Evolutionary conservation across 2,329 filamentous ascomycete species (phyloP).

Genomic region (Cladosporium sp.): DNA sequence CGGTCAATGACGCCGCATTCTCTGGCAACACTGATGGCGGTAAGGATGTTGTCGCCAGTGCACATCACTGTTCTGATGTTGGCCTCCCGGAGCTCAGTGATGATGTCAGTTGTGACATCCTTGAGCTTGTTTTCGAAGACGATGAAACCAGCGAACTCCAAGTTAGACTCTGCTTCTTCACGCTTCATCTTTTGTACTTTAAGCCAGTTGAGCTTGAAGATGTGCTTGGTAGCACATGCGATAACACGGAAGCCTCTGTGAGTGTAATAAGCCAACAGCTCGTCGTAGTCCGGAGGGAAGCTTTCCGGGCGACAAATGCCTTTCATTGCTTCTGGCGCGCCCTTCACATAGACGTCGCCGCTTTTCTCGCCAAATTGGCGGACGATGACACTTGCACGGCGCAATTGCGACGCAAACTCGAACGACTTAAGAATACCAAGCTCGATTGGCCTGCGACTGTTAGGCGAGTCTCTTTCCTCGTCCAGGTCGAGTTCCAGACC

Average conservation of each 20-base stretch:
- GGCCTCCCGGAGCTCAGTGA: constrained; percentile 75
- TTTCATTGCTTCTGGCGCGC: constrained; percentile 92
- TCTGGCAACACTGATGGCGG: constrained; percentile 89
- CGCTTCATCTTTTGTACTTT: constrained; percentile 93
- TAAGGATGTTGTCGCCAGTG: constrained; percentile 95
- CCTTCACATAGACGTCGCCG: constrained; percentile 89
- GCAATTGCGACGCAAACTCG: constrained; percentile 89
- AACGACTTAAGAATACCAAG: constrained; percentile 87
- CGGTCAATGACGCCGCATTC: constrained; percentile 80
- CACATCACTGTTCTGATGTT: constrained; percentile 92
- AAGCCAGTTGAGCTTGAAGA: constrained; percentile 85
- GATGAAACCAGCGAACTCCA: constrained; percentile 93
- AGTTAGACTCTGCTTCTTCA: constrained; percentile 71
- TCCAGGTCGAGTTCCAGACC: constrained; percentile 54
- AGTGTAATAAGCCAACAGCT: constrained; percentile 83
- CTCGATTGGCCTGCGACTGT: constrained; percentile 59
- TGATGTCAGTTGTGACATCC: constrained; percentile 71
- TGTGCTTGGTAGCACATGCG: constrained; percentile 83
- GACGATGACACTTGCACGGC: constrained; percentile 88
- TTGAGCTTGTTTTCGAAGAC: constrained; percentile 99
- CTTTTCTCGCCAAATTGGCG: constrained; percentile 80
- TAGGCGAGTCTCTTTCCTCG: constrained; percentile 40
- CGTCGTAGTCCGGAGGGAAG: constrained; percentile 85
- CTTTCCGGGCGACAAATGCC: constrained; percentile 82
- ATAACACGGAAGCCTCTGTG: constrained; percentile 96